Percentiles rank a stretch among this genome's conserved stretches.
Conservation (phyloP, 2,329 filamentous ascomycete species). For the Alternaria triticina region DNA sequence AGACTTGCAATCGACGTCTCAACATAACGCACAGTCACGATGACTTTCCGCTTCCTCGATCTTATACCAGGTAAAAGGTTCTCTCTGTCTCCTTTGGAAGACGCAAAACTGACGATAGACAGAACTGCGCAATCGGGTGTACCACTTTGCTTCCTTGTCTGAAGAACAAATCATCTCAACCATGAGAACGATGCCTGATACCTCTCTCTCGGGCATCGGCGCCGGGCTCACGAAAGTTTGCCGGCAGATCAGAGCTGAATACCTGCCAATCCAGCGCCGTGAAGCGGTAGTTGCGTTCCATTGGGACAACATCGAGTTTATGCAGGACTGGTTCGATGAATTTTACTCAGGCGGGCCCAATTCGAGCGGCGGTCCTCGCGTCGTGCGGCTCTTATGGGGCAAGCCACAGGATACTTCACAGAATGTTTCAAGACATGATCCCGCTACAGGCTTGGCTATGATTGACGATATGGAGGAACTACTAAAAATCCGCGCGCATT, state of each 20-base stretch:
- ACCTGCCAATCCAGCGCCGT: background rate
- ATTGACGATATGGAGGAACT: background rate
- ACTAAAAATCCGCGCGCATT: background rate
- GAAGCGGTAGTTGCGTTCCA: background rate
- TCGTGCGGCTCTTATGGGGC: background rate
- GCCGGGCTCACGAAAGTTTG: background rate
- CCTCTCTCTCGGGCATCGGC: background rate
- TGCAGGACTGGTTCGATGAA: background rate
- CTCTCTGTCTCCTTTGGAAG: background rate
- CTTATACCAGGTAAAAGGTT: background rate
- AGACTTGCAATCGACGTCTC: background rate
- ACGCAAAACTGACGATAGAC: background rate
- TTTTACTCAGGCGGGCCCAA: background rate
- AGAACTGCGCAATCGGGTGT: background rate
- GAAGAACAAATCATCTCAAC: background rate
- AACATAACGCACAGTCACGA: background rate
- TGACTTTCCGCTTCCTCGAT: background rate
- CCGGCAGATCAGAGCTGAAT: background rate
- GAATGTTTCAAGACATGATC: background rate
- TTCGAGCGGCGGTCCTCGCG: background rate
- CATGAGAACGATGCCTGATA: background rate
- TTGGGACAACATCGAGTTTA: background rate
- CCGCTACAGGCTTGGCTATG: background rate
- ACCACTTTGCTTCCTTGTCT: background rate
- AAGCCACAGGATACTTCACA: background rate